phyloP scores from a whole-genome alignment of 2,329 filamentous ascomycete species.

The Colletotrichum gigasporum region DNA sequence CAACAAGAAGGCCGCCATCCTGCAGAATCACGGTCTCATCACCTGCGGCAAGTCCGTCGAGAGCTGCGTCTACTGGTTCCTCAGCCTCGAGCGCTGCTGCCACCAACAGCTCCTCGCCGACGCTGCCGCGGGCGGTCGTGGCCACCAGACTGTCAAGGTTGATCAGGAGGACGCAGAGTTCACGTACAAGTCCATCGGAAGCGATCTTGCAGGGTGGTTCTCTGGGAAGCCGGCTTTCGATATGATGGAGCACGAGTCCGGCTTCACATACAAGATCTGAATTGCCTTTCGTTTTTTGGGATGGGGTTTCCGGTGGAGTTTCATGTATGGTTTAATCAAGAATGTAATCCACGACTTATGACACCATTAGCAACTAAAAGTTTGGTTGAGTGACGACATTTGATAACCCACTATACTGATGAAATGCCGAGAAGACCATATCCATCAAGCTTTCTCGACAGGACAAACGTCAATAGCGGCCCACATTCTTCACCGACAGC shows the following conservation, averaged over 20 bases:
- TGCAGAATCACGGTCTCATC: conserved; percentile 65
- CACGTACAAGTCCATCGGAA: conserved; percentile 74
- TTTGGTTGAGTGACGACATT: neutral
- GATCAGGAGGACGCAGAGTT: conserved; percentile 73
- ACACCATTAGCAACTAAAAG: too few species aligned
- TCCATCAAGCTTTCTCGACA: too few species aligned
- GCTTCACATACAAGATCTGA: conserved; percentile 18
- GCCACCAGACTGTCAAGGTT: conserved; percentile 73
- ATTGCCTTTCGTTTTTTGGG: too few species aligned
- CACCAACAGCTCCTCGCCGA: conserved; percentile 62
- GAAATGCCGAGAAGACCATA: too few species aligned
- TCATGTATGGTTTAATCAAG: too few species aligned
- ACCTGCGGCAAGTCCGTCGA: conserved; percentile 61
- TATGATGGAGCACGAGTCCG: conserved; percentile 45
- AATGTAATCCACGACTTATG: too few species aligned
- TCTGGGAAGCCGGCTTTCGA: conserved; percentile 78
- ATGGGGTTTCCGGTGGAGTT: too few species aligned
- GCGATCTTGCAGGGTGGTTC: conserved; percentile 72
- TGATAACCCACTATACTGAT: neutral
- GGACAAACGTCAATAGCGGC: too few species aligned
- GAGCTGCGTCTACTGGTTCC: conserved; percentile 63
- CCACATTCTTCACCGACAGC: too few species aligned
- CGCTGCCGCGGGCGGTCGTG: conserved; percentile 68
- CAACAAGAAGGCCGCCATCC: conserved; percentile 58
- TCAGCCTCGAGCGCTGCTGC: conserved; percentile 59